phyloP scores from a whole-genome alignment of 2,329 filamentous ascomycete species.

The Aureobasidium pullulans region DNA sequence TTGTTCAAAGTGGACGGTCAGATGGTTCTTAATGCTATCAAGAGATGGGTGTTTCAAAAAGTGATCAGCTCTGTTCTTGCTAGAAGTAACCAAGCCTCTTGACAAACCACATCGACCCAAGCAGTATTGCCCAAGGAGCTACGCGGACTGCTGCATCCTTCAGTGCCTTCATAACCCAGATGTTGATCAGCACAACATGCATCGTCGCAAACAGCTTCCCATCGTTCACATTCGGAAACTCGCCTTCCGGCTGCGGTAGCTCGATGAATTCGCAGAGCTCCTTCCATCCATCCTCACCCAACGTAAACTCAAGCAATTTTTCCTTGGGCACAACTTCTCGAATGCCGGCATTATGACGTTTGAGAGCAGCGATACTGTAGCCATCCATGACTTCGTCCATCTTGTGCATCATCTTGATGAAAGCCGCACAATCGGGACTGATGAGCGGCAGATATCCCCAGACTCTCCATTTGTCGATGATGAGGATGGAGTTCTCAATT shows the following conservation, averaged over 20 bases:
- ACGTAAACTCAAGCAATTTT: conserved; percentile 45
- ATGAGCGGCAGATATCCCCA: not conserved
- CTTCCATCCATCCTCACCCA: conserved; percentile 44
- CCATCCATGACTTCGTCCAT: not conserved
- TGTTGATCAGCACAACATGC: not conserved
- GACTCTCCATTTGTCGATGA: not conserved
- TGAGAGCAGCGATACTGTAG: not conserved
- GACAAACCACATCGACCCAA: not conserved
- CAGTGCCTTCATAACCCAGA: not conserved
- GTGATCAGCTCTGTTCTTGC: not conserved
- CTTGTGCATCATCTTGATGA: not conserved
- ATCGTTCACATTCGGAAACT: conserved; percentile 13
- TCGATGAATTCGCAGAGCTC: conserved; percentile 48
- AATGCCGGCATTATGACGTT: not conserved
- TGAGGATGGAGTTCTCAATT: not conserved
- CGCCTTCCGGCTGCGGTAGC: conserved; percentile 40
- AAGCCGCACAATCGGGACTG: not conserved
- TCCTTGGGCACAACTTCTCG: conserved; percentile 35
- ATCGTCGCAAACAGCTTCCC: not conserved
- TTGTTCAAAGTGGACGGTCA: no score
- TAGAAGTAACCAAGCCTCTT: not conserved
- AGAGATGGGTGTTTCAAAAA: no score
- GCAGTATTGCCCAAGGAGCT: not conserved
- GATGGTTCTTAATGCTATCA: no score
- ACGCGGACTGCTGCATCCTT: not conserved